phyloP scores from a whole-genome alignment of 208 protist species.

The Porcisia hertigi region DNA sequence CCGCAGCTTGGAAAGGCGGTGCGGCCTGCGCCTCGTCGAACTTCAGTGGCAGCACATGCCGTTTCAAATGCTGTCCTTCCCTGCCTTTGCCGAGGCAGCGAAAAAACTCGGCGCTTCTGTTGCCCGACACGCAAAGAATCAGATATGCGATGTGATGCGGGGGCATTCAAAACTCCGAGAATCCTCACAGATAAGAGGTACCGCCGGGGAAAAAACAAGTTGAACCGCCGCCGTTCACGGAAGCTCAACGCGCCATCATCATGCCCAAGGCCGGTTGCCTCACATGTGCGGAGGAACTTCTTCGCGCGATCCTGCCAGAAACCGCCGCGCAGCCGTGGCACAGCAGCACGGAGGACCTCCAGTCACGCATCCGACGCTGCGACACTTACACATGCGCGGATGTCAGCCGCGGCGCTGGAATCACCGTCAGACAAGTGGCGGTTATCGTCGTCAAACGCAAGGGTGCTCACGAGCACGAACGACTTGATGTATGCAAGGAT shows the following conservation, averaged over 20 bases:
- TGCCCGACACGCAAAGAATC: neutral
- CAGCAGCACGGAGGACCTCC: neutral
- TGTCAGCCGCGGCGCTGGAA: slow-evolving; percentile 11
- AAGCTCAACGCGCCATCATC: neutral
- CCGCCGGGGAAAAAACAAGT: neutral
- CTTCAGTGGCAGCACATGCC: slow-evolving; percentile 14
- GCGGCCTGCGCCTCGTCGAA: neutral
- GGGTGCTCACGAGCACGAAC: slow-evolving; percentile 1
- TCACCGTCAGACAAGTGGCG: neutral
- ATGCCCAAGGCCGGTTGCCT: neutral
- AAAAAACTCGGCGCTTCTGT: neutral
- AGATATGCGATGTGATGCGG: neutral
- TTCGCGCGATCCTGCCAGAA: slow-evolving; percentile 9
- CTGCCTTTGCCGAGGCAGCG: slow-evolving; percentile 11
- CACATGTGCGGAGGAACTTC: slow-evolving; percentile 20
- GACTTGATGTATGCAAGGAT: neutral
- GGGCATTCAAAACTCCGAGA: neutral
- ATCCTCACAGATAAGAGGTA: neutral
- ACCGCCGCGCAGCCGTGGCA: neutral
- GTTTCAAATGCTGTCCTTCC: slow-evolving; percentile 1
- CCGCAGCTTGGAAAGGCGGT: neutral
- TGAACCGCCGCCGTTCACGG: neutral
- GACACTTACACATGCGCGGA: slow-evolving; percentile 25
- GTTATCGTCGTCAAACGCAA: neutral
- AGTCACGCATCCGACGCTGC: slow-evolving; percentile 20